These are phyloP conservation scores for Allium cepa DNA, from an alignment of 106 monocot genomes.

Conservation along the genomic window DNA sequence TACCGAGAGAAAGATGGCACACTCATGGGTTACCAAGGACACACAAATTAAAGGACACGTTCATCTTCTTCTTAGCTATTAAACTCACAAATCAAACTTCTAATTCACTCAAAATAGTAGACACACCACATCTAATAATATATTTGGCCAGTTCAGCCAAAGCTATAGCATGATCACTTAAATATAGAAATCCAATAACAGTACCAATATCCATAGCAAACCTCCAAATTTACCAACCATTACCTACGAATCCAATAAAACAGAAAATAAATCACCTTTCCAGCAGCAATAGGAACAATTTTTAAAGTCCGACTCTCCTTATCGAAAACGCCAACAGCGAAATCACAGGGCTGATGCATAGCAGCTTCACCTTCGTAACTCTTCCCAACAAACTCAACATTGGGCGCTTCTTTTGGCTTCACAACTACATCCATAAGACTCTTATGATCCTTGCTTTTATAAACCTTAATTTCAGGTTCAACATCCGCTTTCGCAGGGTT, in stretches of 20 bases:
- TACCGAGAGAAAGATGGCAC: too few species aligned
- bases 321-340: constrained; percentile 85
- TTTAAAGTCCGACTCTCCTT: constrained; percentile 62
- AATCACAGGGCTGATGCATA: constrained; percentile 47
- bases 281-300: constrained; percentile 69
- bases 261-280: constrained; percentile 47
- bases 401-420: constrained; percentile 19
- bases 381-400: constrained; percentile 68
- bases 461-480: constrained; percentile 22
- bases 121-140: too few species aligned
- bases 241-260: not conserved
- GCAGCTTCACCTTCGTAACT: constrained; percentile 82
- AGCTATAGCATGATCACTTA: too few species aligned
- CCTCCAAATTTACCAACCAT: not conserved
- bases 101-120: too few species aligned
- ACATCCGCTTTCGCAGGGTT: constrained; percentile 19
- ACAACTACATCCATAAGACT: constrained; percentile 56
- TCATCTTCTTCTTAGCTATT: too few species aligned
- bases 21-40: too few species aligned
- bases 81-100: too few species aligned
- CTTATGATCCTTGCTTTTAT: constrained; percentile 21
- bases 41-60: too few species aligned
- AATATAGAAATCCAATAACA: too few species aligned
- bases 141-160: too few species aligned
- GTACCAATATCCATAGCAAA: too few species aligned